Base-by-base conservation (phyloP, 257 asterid species). In the Ligustrum vulgare region DNA sequence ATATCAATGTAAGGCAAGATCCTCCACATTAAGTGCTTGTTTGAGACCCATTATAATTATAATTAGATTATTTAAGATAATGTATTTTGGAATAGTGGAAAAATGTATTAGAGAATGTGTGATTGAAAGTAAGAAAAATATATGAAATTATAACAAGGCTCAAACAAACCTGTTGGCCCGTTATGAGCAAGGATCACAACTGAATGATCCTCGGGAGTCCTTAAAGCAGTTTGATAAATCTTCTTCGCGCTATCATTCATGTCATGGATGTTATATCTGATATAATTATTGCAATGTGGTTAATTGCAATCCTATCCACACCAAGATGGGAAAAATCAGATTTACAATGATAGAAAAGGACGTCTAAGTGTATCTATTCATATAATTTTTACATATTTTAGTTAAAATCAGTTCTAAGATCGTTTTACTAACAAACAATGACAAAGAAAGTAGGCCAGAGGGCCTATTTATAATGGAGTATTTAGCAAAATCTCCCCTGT, bases 141-240 rank as follows among this genome's bases (percentile, higher is more conserved):
- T n/a, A n/a, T n/a, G n/a, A n/a, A n/a, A n/a, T n/a, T n/a, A n/a
- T n/a, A n/a, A n/a, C n/a, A n/a, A n/a, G n/a, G n/a, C n/a, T n/a
- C n/a, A n/a, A n/a, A n/a, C n/a, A n/a, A n/a, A n/a, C 98, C 98
- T 80, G 96, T 85, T 15, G 98, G 98, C 72, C 98, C 98, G 51
- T 94, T 94, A 77, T 94, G 98, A 73, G 98, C 98, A 84, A 94
- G 97, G 74, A 94, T 80, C 83, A 94, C 78, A 49, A 88, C 71
- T 33, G 93, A 86, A 82, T 94, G 96, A 75, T 85, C 93, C 16
- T 82, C 80, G 8, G 97, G 97, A 77, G 95, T 80, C 76, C 89
- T 83, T 67, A 76, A 68, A 71, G 98, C 96, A 82, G 91, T 84
- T 66, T 90, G 73, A 75, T 72, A 87, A 62, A 94, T 94, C 82